A percentile compares a stretch with the other conserved stretches of the same genome.
Conservation (phyloP, 352 stramenopile species). For the Phytophthora kernoviae region DNA sequence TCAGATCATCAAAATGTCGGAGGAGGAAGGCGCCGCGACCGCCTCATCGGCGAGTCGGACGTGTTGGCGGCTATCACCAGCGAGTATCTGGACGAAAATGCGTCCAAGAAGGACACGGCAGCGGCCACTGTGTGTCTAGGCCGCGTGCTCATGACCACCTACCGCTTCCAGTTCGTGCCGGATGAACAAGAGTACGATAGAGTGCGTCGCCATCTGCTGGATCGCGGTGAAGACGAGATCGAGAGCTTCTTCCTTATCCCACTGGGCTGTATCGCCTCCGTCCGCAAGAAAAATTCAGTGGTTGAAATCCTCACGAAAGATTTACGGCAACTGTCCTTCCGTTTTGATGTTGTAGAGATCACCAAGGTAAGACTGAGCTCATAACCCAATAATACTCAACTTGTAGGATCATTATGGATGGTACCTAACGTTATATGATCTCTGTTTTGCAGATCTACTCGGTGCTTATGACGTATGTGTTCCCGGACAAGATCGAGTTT, state of each 20-base stretch:
- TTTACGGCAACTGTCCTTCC: conserved; percentile 74
- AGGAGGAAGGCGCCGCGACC: conserved; percentile 31
- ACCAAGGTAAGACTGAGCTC: conserved; percentile 41
- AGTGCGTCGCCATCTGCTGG: conserved; percentile 54
- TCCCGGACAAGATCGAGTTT: conserved; percentile 83
- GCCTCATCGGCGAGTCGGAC: conserved; percentile 75
- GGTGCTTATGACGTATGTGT: conserved; percentile 83
- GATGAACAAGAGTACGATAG: conserved; percentile 64
- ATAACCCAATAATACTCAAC: neutral
- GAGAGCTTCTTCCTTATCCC: conserved; percentile 79
- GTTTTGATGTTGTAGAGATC: conserved; percentile 77
- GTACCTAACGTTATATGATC: neutral
- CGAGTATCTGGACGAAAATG: conserved; percentile 74
- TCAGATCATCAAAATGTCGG: conserved; percentile 23
- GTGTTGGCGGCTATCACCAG: conserved; percentile 75
- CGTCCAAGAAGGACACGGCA: conserved; percentile 61
- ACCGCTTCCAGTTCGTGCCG: conserved; percentile 82
- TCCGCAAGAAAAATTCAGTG: conserved; percentile 82
- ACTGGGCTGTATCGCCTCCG: conserved; percentile 70
- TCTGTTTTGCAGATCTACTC: conserved; percentile 60
- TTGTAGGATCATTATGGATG: conserved; percentile 4
- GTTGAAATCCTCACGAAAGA: conserved; percentile 84
- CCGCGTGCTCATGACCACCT: conserved; percentile 84
- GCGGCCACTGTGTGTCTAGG: conserved; percentile 68
- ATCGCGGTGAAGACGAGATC: conserved; percentile 67